Evolutionary conservation across 2,329 filamentous ascomycete genomes (phyloP), one percentile per base, ranked within the genome.

Genomic region (Amylocarpus encephaloides): DNA sequence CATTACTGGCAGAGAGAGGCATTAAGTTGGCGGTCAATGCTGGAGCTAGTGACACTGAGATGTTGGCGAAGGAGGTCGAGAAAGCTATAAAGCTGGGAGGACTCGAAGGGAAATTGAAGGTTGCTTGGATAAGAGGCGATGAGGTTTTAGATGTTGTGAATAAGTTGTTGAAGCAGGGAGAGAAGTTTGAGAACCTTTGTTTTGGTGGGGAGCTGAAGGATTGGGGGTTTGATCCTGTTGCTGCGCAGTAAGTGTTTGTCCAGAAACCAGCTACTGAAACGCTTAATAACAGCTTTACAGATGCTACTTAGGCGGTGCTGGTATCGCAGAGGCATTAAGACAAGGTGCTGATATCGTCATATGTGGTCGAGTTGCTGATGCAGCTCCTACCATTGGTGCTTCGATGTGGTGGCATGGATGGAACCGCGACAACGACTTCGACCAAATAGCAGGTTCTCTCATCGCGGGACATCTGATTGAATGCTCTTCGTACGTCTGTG

Each of bases 11-110:
- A 1, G 62, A 71, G 46, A 70, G 74, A 48, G 57, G 66, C 0
- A 77, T 78, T 60, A 75, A 74, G 51, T 67, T 79, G 11, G 68
- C 76, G 34, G 67, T 77, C 42, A 79, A 79, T 60, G 76, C 75
- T 4, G 77, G 77, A 2, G 74, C 72, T 2, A 67, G 73, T 16
- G 74, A 79, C 55, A 75, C 76, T 0, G 68, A 69, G 49, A 71
- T 69, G 1, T 58, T 80, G 16, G 70, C 73, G 1, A 30, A 52
- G 19, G 38, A 43, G 12, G 39, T 52, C 5, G 42, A 48, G 30
- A 35, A 48, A 29, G 41, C 44, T 1, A 42, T 52, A 2, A 34
- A 48, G 15, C 38, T 48, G 9, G 45, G 30, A n/a, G 51, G 51
- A 5, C 45, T 53, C 11, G 39, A 63, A 5, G 46, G 29, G 10